A percentile compares a stretch with the other conserved stretches of the same genome.
Evolutionary conservation across 75 land plant species (phyloP).

Genomic region (Picea sitchensis): DNA sequence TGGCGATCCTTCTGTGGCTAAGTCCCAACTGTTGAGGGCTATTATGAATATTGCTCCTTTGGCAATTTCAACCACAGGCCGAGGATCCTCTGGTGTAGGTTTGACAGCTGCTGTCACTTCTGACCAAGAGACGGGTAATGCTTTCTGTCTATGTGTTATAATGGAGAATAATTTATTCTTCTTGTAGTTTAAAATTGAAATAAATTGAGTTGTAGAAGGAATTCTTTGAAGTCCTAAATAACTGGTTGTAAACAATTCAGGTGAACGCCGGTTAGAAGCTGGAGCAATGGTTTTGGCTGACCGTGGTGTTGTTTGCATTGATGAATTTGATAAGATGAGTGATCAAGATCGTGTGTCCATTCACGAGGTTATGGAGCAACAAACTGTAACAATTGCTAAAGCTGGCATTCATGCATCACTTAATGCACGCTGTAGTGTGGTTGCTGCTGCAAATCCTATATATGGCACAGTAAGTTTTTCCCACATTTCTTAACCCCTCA

Average conservation of each 20-base stretch:
- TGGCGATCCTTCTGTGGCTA: conserved; percentile 99
- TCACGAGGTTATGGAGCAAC: conserved; percentile 99
- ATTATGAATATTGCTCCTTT: conserved; percentile 98
- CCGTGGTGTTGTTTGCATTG: conserved; percentile 96
- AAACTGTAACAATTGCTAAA: conserved; percentile 99
- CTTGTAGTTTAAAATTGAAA: neutral
- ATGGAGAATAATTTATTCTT: neutral
- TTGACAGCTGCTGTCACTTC: conserved; percentile 98
- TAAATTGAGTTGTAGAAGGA: too few species aligned
- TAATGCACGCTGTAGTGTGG: conserved; percentile 99
- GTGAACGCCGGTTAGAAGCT: conserved; percentile 97
- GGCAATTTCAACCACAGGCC: conserved; percentile 97
- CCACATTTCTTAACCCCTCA: neutral
- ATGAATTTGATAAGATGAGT: conserved; percentile 99
- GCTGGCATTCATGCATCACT: conserved; percentile 99
- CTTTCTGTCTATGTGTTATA: neutral
- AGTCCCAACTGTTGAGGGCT: conserved; percentile 92
- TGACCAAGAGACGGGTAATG: conserved; percentile 96
- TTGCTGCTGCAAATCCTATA: conserved; percentile 99
- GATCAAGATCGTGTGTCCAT: conserved; percentile 97
- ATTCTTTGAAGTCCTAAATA: neutral
- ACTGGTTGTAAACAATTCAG: conserved; percentile 25
- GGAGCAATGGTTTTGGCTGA: conserved; percentile 99
- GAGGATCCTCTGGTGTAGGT: conserved; percentile 99
- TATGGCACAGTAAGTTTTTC: conserved; percentile 88